Evolutionary conservation across 2,329 filamentous ascomycete species (phyloP).

Genomic region (Dichotomopilus funicola): DNA sequence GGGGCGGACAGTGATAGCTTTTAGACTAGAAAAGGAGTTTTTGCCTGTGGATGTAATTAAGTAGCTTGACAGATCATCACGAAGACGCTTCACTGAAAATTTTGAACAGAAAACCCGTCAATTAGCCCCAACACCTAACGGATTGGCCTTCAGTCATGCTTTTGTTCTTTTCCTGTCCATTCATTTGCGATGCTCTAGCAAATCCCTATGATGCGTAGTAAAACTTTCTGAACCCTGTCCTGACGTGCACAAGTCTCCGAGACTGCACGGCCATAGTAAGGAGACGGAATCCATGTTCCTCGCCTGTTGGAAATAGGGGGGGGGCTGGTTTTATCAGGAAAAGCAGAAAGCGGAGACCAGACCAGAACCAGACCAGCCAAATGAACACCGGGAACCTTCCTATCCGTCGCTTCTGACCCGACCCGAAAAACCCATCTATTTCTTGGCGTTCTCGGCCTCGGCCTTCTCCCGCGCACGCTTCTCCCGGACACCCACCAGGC

Average conservation of each 20-base stretch:
- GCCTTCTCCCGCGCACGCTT: slow-evolving; percentile 89
- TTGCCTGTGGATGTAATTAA: not conserved
- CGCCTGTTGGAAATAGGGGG: slow-evolving; percentile 8
- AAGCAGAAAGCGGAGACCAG: slow-evolving; percentile 21
- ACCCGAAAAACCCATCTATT: slow-evolving; percentile 49
- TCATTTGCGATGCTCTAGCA: slow-evolving; percentile 28
- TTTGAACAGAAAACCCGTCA: slow-evolving; percentile 6
- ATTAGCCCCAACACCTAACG: not conserved
- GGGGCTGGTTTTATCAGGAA: slow-evolving; percentile 22
- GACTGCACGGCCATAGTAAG: slow-evolving; percentile 21
- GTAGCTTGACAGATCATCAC: not conserved
- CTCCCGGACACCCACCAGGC: slow-evolving; percentile 76
- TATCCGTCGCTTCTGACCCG: slow-evolving; percentile 18
- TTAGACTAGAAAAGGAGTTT: not conserved
- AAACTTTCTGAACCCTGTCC: slow-evolving; percentile 22
- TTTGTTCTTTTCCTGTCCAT: slow-evolving; percentile 24
- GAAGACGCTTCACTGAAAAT: slow-evolving; percentile 7
- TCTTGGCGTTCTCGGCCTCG: slow-evolving; percentile 78
- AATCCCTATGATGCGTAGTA: slow-evolving; percentile 27
- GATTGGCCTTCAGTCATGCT: slow-evolving; percentile 23
- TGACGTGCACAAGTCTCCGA: slow-evolving; percentile 19
- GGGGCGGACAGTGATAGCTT: slow-evolving; percentile 9
- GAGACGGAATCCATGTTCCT: slow-evolving; percentile 19
- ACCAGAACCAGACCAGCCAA: slow-evolving; percentile 28
- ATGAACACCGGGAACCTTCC: slow-evolving; percentile 26